Base-by-base conservation (phyloP, 345 rosid genomes). In the Salix purpurea region DNA sequence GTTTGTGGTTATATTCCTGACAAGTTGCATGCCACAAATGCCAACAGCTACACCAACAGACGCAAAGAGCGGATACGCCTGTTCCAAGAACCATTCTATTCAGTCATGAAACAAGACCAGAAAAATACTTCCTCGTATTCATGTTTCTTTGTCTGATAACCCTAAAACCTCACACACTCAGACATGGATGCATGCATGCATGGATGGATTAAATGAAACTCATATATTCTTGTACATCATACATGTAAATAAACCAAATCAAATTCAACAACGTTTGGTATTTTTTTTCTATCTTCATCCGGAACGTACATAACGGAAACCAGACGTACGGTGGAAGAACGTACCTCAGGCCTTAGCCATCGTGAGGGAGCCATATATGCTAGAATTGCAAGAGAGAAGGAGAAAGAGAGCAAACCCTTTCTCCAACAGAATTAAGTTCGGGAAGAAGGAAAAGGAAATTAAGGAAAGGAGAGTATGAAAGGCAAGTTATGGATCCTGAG, bases 41-140 rank as follows among this genome's bases (percentile, higher is more conserved):
- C 91, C 89, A 6, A 89, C 94, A 0, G 91, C 92, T 0, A 84
- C 84, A 32, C 90, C 90, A 19, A 85, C 81, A 11, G 92, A 61
- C 0, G 88, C 94, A 61, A 90, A 84, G 4, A 90, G 84, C 1
- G 92, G 91, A 76, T 78, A 90, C 72, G 86, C 94, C 93, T 90
- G 67, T 28, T 32, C 7, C 44, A 6, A 15, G 48, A 4, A 40
- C 44, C 44, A 40, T 0, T 40, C 44, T 40, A 2, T 40, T 10
- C 2, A 10, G 44, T 40, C 44, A 40, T 40, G 44, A 40, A 40
- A 40, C 44, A 40, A 10, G 0, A 10, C 44, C 2, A 40, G 44
- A 40, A 40, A 40, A 40, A 40, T 40, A 40, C 44, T 2, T 40
- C 13, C 44, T 40, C 12, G 0, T 40, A 10, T 10, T 40, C 44